These are phyloP conservation scores for Salvia rosmarinus DNA, from an alignment of 257 asterid genomes.

Conservation along the genomic window DNA sequence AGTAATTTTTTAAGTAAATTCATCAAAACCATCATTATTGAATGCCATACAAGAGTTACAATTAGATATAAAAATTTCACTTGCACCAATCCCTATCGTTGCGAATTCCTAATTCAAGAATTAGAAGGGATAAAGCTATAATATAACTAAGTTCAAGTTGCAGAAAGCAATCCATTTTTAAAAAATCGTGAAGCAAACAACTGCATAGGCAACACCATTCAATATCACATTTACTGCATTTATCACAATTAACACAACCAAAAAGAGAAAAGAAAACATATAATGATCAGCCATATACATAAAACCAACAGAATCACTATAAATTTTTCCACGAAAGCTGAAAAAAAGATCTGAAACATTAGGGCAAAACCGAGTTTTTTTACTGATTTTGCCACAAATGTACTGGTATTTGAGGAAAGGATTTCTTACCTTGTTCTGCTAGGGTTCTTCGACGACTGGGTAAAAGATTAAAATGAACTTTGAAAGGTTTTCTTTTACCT, in stretches of 20 bases:
- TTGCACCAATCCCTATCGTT: not conserved
- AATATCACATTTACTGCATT: conserved; percentile 29
- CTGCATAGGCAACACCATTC: not conserved
- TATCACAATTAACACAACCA: conserved; percentile 14
- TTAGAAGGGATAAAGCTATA: not conserved
- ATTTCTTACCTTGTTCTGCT: no score
- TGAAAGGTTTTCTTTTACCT: no score
- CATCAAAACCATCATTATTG: not conserved
- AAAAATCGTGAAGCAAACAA: not conserved
- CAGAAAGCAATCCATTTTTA: not conserved
- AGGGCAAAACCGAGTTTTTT: conserved; percentile 7
- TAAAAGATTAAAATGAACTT: no score
- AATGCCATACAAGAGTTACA: not conserved
- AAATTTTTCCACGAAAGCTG: conserved; percentile 17
- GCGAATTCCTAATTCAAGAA: not conserved
- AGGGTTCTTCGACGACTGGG: no score
- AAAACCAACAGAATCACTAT: not conserved
- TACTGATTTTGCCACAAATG: no score
- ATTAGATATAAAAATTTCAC: not conserved
- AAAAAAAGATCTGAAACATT: conserved; percentile 9
- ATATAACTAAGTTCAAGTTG: not conserved
- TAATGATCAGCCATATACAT: conserved; percentile 20
- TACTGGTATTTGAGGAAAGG: no score
- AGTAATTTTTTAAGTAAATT: not conserved
- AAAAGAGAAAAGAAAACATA: not conserved